Conservation (phyloP, 345 rosid genomes). For the Hevea brasiliensis region DNA sequence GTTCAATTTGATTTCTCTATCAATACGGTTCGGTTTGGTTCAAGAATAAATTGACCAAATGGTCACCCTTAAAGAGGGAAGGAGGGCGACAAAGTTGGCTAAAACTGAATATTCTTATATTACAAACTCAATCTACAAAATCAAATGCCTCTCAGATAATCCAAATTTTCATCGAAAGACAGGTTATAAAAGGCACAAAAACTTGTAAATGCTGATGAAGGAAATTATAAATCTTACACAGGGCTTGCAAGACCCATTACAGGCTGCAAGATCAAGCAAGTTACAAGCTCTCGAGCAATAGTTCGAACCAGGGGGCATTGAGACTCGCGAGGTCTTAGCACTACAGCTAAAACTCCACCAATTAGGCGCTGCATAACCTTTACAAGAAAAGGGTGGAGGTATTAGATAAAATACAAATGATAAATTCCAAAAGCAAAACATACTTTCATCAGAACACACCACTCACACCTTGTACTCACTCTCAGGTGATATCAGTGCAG, state of each 20-base stretch:
- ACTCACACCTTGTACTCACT: constrained; percentile 98
- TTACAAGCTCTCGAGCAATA: constrained; percentile 89
- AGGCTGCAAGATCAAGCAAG: constrained; percentile 94
- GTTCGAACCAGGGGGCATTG: constrained; percentile 87
- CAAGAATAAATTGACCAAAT: too few species aligned
- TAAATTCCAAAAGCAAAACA: constrained; percentile 5
- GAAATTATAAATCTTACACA: constrained; percentile 46
- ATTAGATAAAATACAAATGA: constrained; percentile 14
- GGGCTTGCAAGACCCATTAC: constrained; percentile 82
- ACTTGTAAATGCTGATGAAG: constrained; percentile 9
- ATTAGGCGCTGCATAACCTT: constrained; percentile 83
- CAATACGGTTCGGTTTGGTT: too few species aligned
- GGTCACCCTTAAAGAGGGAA: neutral
- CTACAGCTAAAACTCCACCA: constrained; percentile 81
- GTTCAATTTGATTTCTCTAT: too few species aligned
- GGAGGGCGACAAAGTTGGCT: neutral
- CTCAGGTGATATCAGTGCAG: constrained; percentile 81
- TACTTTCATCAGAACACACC: constrained; percentile 32
- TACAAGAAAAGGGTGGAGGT: constrained; percentile 12
- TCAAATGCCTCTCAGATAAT: neutral
- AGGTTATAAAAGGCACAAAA: neutral
- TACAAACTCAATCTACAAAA: neutral
- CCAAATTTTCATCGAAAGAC: neutral
- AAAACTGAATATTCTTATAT: neutral
- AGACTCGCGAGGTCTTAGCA: constrained; percentile 87